A percentile compares a stretch with the other conserved stretches of the same genome.
phyloP scores from a whole-genome alignment of 768 basidiomycete genomes.

The Podaxis sp. region DNA sequence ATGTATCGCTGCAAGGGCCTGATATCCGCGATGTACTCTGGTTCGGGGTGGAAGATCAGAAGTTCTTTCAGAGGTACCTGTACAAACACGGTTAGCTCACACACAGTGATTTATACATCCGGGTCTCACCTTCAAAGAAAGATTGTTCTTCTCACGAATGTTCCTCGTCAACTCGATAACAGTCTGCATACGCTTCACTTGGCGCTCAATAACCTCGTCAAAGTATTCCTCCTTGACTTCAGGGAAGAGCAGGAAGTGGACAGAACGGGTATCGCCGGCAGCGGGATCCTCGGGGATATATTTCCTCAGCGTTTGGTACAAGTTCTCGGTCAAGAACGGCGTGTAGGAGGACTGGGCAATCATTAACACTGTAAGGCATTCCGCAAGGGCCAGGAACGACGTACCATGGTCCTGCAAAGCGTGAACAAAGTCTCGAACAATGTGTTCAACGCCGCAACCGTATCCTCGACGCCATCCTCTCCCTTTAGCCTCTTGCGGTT shows the following conservation, averaged over 20 bases:
- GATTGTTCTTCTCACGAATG: constrained; percentile 81
- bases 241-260: constrained; percentile 96
- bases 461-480: constrained; percentile 88
- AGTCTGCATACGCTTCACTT: constrained; percentile 91
- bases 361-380: constrained; percentile 8
- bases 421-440: constrained; percentile 95
- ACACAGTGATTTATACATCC: not conserved
- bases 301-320: constrained; percentile 87
- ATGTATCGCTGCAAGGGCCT: constrained; percentile 85
- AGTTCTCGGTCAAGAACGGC: constrained; percentile 94
- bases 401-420: constrained; percentile 91
- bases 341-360: constrained; percentile 86
- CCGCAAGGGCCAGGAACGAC: constrained; percentile 13
- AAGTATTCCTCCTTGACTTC: constrained; percentile 94
- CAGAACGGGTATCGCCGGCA: constrained; percentile 80
- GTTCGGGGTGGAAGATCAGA: constrained; percentile 88
- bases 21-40: constrained; percentile 83
- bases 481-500: constrained; percentile 96
- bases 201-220: constrained; percentile 88
- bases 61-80: constrained; percentile 93
- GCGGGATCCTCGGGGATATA: constrained; percentile 79
- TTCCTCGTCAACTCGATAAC: constrained; percentile 91
- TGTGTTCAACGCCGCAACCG: constrained; percentile 86
- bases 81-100: constrained; percentile 5
- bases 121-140: constrained; percentile 81